Conservation (phyloP, 495 filamentous ascomycete species). For the Coniosporium apollinis region DNA sequence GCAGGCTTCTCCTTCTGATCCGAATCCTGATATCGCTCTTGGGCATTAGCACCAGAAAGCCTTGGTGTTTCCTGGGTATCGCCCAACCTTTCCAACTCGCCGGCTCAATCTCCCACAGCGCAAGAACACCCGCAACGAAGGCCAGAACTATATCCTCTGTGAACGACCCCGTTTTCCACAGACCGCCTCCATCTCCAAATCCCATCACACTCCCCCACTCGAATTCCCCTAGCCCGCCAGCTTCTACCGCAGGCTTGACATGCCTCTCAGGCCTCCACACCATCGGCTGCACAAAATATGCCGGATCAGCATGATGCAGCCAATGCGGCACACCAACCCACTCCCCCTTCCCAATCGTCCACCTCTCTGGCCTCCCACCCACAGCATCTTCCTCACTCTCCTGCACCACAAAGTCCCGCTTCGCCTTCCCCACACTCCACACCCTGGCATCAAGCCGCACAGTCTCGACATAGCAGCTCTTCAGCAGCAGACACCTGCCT, state of each 20-base stretch:
- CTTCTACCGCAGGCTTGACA: slow-evolving; percentile 18
- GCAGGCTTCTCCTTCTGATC: slow-evolving; percentile 16
- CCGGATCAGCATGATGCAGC: slow-evolving; percentile 31
- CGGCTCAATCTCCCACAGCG: slow-evolving; percentile 26
- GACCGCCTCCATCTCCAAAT: slow-evolving; percentile 12
- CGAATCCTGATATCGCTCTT: slow-evolving; percentile 17
- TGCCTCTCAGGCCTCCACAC: slow-evolving; percentile 37
- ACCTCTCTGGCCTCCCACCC: slow-evolving; percentile 12
- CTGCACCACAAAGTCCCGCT: slow-evolving; percentile 27
- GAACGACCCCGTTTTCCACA: slow-evolving; percentile 22
- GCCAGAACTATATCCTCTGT: slow-evolving; percentile 22
- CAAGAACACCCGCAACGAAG: slow-evolving; percentile 23
- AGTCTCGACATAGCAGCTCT: slow-evolving; percentile 37
- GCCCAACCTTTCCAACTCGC: slow-evolving; percentile 12
- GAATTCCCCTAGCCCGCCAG: slow-evolving; percentile 17
- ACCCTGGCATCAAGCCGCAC: slow-evolving; percentile 35
- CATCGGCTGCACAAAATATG: slow-evolving; percentile 31
- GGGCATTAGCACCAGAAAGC: slow-evolving; percentile 15
- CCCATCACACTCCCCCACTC: slow-evolving; percentile 28
- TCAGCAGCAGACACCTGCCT: slow-evolving; percentile 33
- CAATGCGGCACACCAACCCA: slow-evolving; percentile 33
- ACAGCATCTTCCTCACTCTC: slow-evolving; percentile 25
- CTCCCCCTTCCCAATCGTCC: slow-evolving; percentile 31
- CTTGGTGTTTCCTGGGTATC: slow-evolving; percentile 17
- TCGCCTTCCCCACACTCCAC: slow-evolving; percentile 28